Evolutionary conservation across 495 filamentous ascomycete genomes (phyloP).

Genomic region (Monascus purpureus): DNA sequence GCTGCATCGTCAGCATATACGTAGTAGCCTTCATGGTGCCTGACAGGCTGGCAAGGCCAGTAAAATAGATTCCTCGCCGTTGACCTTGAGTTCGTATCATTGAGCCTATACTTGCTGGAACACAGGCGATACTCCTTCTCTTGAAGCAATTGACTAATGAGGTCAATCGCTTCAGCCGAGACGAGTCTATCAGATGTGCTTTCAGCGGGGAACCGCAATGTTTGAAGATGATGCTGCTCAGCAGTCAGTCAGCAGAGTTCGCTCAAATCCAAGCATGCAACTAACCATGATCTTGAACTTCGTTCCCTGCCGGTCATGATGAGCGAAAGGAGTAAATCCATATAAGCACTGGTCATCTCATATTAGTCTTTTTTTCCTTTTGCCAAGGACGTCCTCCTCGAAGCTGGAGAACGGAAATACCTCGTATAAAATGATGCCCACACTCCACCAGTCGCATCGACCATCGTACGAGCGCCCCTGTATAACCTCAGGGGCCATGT

Average conservation of each 20-base stretch:
- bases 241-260: constrained; percentile 5
- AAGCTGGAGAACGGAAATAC: constrained; percentile 18
- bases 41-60: constrained; percentile 16
- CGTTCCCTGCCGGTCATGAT: constrained; percentile 65
- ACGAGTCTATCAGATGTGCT: constrained; percentile 33
- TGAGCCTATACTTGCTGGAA: constrained; percentile 51
- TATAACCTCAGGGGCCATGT: constrained; percentile 93
- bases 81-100: constrained; percentile 35
- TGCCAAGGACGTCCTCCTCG: no score
- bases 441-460: constrained; percentile 92
- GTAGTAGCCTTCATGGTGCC: constrained; percentile 34
- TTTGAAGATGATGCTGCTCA: constrained; percentile 34
- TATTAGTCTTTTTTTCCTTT: no score
- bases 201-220: constrained; percentile 49
- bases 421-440: constrained; percentile 85
- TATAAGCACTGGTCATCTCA: constrained; percentile 52
- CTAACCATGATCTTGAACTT: constrained; percentile 68
- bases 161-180: constrained; percentile 51
- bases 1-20: constrained; percentile 69
- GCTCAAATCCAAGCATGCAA: constrained; percentile 2
- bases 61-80: constrained; percentile 19
- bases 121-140: constrained; percentile 65
- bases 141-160: constrained; percentile 63
- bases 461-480: constrained; percentile 75
- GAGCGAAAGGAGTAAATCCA: constrained; percentile 78